Evolutionary conservation across 2,329 filamentous ascomycete genomes (phyloP).

Genomic region (Colletotrichum lindemuthianum): DNA sequence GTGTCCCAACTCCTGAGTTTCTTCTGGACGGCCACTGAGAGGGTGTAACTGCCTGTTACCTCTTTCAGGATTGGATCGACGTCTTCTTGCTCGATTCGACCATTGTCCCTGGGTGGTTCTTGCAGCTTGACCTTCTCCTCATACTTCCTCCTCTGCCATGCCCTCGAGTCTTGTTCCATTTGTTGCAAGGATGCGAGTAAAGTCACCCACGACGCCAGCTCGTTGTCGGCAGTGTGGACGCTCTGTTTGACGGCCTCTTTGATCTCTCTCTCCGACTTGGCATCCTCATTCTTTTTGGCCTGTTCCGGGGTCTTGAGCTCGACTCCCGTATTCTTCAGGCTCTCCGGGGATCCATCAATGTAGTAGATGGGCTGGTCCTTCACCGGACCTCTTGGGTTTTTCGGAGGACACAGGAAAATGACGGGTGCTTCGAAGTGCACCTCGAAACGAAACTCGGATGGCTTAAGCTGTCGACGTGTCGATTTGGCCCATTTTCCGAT

Average conservation of each 20-base stretch:
- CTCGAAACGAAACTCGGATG: conserved; percentile 59
- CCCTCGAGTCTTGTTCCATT: conserved; percentile 59
- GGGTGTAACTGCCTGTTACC: conserved; percentile 46
- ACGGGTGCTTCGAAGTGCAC: conserved; percentile 61
- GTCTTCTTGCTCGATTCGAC: background rate
- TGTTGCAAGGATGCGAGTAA: conserved; percentile 60
- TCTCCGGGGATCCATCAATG: conserved; percentile 51
- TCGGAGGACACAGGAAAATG: conserved; percentile 58
- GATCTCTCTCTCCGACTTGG: conserved; percentile 39
- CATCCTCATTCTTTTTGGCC: background rate
- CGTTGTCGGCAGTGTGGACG: conserved; percentile 66
- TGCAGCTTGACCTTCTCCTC: background rate
- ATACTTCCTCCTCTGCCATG: conserved; percentile 55
- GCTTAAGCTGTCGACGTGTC: conserved; percentile 52
- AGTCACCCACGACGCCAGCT: conserved; percentile 64
- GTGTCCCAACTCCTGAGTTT: conserved; percentile 61
- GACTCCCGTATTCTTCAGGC: conserved; percentile 47
- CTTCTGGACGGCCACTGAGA: conserved; percentile 58
- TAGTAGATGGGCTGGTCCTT: conserved; percentile 44
- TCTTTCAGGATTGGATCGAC: background rate
- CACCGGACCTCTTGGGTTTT: conserved; percentile 51
- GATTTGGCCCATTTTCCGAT: conserved; percentile 57
- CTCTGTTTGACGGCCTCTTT: conserved; percentile 33
- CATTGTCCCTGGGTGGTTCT: conserved; percentile 15
- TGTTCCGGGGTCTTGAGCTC: conserved; percentile 30